Percentiles rank a stretch among this genome's conserved stretches.
These are phyloP conservation scores for Pezicula radicicola DNA, from an alignment of 2,329 filamentous ascomycete species.

Conservation along the genomic window DNA sequence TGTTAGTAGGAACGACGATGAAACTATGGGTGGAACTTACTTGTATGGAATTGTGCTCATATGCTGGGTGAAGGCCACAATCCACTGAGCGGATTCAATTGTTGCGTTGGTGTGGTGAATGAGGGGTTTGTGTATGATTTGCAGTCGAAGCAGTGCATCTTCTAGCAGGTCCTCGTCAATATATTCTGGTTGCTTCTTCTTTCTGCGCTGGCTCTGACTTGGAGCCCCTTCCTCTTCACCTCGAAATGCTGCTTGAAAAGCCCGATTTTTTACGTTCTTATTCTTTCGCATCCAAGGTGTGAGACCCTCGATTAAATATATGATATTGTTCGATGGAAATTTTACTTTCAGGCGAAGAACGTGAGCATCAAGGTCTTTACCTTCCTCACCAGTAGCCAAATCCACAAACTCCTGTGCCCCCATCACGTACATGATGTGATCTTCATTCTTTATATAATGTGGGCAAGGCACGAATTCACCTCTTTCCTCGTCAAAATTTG, in stretches of 20 bases:
- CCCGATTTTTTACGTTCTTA: constrained; percentile 61
- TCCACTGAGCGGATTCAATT: constrained; percentile 69
- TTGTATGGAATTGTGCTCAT: constrained; percentile 75
- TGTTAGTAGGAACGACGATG: not conserved
- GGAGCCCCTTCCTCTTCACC: constrained; percentile 29
- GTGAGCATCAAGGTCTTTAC: constrained; percentile 54
- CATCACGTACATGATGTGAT: constrained; percentile 54
- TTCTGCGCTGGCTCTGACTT: constrained; percentile 25
- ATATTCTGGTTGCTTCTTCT: constrained; percentile 42
- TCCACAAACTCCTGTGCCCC: constrained; percentile 64
- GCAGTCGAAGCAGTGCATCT: constrained; percentile 66
- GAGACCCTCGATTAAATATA: constrained; percentile 74
- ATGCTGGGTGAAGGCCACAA: constrained; percentile 72
- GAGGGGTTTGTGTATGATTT: constrained; percentile 62
- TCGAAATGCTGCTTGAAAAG: constrained; percentile 64
- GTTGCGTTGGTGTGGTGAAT: constrained; percentile 65
- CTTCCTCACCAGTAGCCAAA: constrained; percentile 46
- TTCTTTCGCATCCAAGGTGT: constrained; percentile 66
- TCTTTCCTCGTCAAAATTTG: constrained; percentile 42
- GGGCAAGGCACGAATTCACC: constrained; percentile 47
- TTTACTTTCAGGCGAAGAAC: constrained; percentile 50
- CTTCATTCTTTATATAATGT: constrained; percentile 39
- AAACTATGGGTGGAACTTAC: constrained; percentile 24
- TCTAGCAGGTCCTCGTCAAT: constrained; percentile 69
- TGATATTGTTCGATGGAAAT: constrained; percentile 50